phyloP scores from a whole-genome alignment of 1,139 yeast genomes.

The Taphrina flavorubra region DNA sequence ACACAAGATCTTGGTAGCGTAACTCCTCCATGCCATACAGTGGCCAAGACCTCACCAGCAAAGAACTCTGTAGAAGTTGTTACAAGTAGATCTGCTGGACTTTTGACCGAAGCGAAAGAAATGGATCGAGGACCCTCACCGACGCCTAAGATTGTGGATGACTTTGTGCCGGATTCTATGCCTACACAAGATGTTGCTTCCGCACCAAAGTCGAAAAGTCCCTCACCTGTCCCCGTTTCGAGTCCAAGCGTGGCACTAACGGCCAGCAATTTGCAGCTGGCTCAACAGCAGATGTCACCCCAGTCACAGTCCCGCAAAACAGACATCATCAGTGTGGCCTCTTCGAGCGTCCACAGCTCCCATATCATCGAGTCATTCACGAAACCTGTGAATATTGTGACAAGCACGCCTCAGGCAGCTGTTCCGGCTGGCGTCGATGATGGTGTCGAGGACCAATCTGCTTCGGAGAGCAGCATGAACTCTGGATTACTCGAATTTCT shows the following conservation, averaged over 20 bases:
- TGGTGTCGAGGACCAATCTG: background rate
- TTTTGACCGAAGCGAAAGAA: no score
- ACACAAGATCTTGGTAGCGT: background rate
- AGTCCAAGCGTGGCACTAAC: conserved; percentile 5
- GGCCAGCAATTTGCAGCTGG: background rate
- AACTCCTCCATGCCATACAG: background rate
- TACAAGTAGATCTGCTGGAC: no score
- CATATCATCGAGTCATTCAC: background rate
- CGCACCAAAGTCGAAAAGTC: background rate
- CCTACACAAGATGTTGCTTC: background rate
- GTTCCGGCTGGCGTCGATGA: background rate
- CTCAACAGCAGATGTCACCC: conserved; percentile 4
- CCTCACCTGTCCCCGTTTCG: background rate
- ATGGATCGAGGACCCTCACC: no score
- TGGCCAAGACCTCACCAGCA: background rate
- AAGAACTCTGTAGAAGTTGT: background rate
- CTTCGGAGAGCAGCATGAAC: background rate
- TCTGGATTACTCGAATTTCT: conserved; percentile 1
- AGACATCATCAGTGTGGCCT: conserved; percentile 11
- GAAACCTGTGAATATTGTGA: background rate
- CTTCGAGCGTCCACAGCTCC: conserved; percentile 18
- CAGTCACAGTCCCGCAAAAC: conserved; percentile 5
- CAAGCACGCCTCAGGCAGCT: background rate
- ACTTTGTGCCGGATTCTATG: no score
- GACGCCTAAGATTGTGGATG: no score